Base-by-base conservation (phyloP, 257 asterid species). In the Leptodermis oblonga region DNA sequence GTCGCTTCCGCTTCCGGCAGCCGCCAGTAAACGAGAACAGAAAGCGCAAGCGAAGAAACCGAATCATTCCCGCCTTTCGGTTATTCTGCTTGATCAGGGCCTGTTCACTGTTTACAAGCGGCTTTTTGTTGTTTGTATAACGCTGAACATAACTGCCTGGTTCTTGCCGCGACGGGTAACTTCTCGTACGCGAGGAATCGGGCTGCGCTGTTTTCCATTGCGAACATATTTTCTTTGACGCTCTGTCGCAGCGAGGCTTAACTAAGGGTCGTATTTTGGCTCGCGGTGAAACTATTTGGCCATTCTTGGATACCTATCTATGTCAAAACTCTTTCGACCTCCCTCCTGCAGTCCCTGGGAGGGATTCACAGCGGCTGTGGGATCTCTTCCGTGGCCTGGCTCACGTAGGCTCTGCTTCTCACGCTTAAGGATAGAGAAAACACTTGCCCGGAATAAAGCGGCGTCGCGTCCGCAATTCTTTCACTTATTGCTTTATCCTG, bases 341-440 rank as follows among this genome's bases (percentile, higher is more conserved):
- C 96, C 12, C 62, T 83, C 2, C 74, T 88, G 4, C 96, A 88
- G n/a, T 86, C 87, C 5, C 78, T 88, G 0, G 96, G 96, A 2
- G 92, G 96, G 12, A 83, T 88, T 9, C 96, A 88, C 48, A 88
- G 96, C 25, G 70, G 96, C 10, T 88, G 90, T 54, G 96, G 90
- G 1, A 14, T 88, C 54, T 86, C 96, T 10, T 84, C 96, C 1
- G 58, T 88, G 46, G 84, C 84, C 30, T 88, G 96, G 96, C 84
- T 86, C 13, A 25, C 83, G 3, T 88, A 86, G 62, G 86, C 89
- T 0, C 26, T 88, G 68, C n/a, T n/a, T n/a, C n/a, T n/a, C n/a
- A 82, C 89, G 0, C 60, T 83, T 4, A 73, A 82, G 33, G 75
- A 83, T 56, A 78, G 59, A 67, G 82, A 65, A 59, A 80, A 84